Conservation (phyloP, 352 stramenopile genomes). For the Aphanomyces astaci region DNA sequence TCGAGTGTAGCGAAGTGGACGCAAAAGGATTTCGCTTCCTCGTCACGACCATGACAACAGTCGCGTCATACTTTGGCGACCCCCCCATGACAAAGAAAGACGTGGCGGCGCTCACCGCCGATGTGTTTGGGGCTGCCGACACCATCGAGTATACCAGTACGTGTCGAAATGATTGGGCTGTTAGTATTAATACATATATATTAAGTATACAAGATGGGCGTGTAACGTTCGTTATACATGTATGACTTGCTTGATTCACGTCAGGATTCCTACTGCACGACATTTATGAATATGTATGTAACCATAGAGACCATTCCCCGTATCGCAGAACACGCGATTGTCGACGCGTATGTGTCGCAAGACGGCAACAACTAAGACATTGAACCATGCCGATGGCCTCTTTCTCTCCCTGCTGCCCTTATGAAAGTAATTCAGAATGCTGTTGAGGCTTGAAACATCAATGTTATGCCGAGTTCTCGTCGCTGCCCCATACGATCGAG, state of each 20-base stretch:
- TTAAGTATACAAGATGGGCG: too few relatives aligned
- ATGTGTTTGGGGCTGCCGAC: conserved; percentile 24
- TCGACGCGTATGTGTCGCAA: conserved; percentile 39
- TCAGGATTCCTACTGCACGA: too few relatives aligned
- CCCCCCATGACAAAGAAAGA: conserved; percentile 31
- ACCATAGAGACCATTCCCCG: conserved; percentile 28
- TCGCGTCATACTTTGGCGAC: conserved; percentile 54
- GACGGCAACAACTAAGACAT: not conserved
- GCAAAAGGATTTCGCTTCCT: conserved; percentile 37
- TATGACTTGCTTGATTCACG: too few relatives aligned
- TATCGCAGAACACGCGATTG: conserved; percentile 33
- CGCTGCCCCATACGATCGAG: not conserved
- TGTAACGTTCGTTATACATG: too few relatives aligned
- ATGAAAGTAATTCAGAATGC: too few relatives aligned
- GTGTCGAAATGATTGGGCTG: too few relatives aligned
- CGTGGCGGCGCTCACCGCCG: conserved; percentile 29
- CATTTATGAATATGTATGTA: too few relatives aligned
- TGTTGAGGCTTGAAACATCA: too few relatives aligned
- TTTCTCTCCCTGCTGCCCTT: too few relatives aligned
- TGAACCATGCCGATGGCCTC: too few relatives aligned
- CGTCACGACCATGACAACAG: conserved; percentile 35
- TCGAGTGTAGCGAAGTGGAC: conserved; percentile 11
- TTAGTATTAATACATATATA: too few relatives aligned
- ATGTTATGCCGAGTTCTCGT: not conserved
- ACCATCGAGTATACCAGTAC: conserved; percentile 24